phyloP scores from a whole-genome alignment of 1,139 yeast species.

The Nakaseomyces delphensis region DNA sequence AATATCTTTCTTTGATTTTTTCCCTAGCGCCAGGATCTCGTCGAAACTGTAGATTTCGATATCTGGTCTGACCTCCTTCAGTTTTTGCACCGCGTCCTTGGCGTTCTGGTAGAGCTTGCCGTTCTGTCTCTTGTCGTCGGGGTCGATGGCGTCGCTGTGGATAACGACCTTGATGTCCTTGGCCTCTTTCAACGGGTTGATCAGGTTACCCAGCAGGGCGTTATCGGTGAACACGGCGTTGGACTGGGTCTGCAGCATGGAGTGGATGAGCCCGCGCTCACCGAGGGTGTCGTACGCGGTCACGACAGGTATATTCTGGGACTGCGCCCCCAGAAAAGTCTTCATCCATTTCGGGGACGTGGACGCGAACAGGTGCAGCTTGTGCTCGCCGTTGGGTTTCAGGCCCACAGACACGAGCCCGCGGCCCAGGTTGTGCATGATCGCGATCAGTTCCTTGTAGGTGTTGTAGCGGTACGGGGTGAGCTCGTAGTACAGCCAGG shows the following conservation, averaged over 20 bases:
- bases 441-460: slow-evolving; percentile 47
- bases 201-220: slow-evolving; percentile 52
- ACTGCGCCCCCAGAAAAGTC: slow-evolving; percentile 65
- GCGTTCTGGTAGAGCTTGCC: slow-evolving; percentile 55
- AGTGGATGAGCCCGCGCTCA: slow-evolving; percentile 81
- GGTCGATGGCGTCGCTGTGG: slow-evolving; percentile 55
- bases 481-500: slow-evolving; percentile 80
- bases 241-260: slow-evolving; percentile 73
- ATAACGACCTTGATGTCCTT: slow-evolving; percentile 56
- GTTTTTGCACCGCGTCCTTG: slow-evolving; percentile 45
- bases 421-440: slow-evolving; percentile 52
- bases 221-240: slow-evolving; percentile 78
- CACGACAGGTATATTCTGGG: slow-evolving; percentile 78
- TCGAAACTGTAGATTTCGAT: slow-evolving; percentile 55
- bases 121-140: slow-evolving; percentile 52
- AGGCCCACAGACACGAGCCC: slow-evolving; percentile 76
- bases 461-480: slow-evolving; percentile 61
- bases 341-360: slow-evolving; percentile 90
- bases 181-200: slow-evolving; percentile 65
- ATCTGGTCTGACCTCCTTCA: slow-evolving; percentile 66
- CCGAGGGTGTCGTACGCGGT: slow-evolving; percentile 98
- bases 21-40: slow-evolving; percentile 62
- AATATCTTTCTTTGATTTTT: slow-evolving; percentile 34
- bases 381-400: slow-evolving; percentile 49
- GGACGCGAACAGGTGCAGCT: slow-evolving; percentile 75